Evolutionary conservation across 495 filamentous ascomycete species (phyloP), one percentile per base, ranked within the genome.

Genomic region (Penicillium subrubescens): DNA sequence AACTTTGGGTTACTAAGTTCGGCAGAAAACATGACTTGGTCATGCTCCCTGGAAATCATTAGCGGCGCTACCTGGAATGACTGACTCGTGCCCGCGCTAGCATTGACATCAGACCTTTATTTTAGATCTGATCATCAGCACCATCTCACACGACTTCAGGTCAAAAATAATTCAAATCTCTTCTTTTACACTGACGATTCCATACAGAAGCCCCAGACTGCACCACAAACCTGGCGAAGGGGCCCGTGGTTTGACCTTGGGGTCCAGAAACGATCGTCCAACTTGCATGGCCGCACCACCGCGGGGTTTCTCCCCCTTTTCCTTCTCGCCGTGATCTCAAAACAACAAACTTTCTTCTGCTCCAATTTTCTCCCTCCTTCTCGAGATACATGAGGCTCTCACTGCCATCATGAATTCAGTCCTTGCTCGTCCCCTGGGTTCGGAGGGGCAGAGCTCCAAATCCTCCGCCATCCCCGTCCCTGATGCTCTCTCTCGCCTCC

Each of bases 381-480:
- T n/a, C 8, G 31, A 15, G n/a, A 52, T 60, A 21, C 31, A 56
- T 37, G 33, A 48, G 19, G 29, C 46, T 25, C 21, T 27, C 46
- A 29, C 44, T 23, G 46, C 48, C 46, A 72, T 43, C 37, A 79
- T 76, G 75, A 70, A 61, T 67, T 64, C 65, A 53, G 61, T 67
- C 43, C 59, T 75, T 10, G 44, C 68, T 37, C 64, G 55, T 60
- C 73, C 74, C 59, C 68, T 71, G 29, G 25, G 60, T 44, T 50
- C 67, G 52, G 72, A 73, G 65, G 75, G 73, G 56, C 69, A 64
- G 37, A 59, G 63, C 66, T 66, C 67, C 34, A 67, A 33, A 60
- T 62, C 73, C 57, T 70, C 75, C 15, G 63, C 69, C 29, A 75
- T 80, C 46, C 21, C 33, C 5, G 33, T 48, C 37, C 74, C 73